phyloP scores from a whole-genome alignment of 495 filamentous ascomycete genomes.

The Tuber borchii region DNA sequence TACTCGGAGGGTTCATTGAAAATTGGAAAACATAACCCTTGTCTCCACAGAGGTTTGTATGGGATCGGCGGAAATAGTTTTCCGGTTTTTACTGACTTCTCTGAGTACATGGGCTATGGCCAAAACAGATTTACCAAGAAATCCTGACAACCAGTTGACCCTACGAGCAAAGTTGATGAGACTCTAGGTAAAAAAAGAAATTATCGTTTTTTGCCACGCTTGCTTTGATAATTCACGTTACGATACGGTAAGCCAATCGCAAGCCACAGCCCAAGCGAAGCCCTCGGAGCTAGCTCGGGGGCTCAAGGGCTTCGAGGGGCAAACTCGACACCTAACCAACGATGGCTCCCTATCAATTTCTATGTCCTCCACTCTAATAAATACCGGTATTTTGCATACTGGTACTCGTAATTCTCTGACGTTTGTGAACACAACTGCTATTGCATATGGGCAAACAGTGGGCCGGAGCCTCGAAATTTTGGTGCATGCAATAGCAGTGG shows the following conservation, averaged over 20 bases:
- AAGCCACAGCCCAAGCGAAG: not conserved
- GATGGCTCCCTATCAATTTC: not conserved
- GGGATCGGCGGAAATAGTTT: too few species aligned
- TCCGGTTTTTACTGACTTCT: too few species aligned
- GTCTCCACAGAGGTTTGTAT: too few species aligned
- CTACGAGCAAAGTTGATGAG: not conserved
- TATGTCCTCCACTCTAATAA: not conserved
- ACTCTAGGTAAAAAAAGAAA: not conserved
- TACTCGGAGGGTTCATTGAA: too few species aligned
- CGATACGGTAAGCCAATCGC: not conserved
- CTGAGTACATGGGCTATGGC: not conserved
- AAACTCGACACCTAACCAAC: not conserved
- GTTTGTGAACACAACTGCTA: too few species aligned
- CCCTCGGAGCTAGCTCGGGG: not conserved
- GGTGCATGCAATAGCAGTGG: too few species aligned
- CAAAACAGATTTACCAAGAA: not conserved
- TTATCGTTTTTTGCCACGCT: not conserved
- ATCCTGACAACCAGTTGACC: not conserved
- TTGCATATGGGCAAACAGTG: too few species aligned
- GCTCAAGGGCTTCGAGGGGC: not conserved
- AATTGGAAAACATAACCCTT: too few species aligned
- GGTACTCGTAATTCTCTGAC: too few species aligned
- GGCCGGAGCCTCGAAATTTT: too few species aligned
- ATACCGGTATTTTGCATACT: not conserved
- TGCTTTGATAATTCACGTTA: not conserved